Base-by-base conservation (phyloP, 2,329 filamentous ascomycete genomes). In the Monosporascus cannonballus region DNA sequence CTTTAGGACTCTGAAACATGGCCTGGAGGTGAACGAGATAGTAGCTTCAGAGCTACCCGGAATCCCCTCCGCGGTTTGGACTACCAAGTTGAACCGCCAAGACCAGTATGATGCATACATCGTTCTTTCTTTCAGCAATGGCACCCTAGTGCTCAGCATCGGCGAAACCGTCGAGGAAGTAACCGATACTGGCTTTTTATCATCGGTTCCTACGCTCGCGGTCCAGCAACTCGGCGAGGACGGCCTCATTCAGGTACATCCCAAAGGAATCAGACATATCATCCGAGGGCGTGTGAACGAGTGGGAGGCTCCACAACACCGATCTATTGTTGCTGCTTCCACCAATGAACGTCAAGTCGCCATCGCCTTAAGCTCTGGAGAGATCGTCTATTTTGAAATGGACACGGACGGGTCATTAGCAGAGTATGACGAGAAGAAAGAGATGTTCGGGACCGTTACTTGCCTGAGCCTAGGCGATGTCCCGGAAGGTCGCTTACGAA, bases 351-450 rank as follows among this genome's bases (percentile, higher is more conserved):
- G 89, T 42, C 94, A 99, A 71, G 90, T 99, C 25, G 91, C 91
- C 3, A 86, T 97, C 48, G 94, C 94, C 1, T 77, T 99, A 25
- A 97, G 92, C 67, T 96, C 92, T 8, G 93, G 93, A 38, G 94
- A 99, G 69, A 93, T 99, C 57, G 89, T 96, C 42, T 99, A 97
- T 67, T 99, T 99, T 61, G 95, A 99, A 68, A 93, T 96, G 84
- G 94, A 96, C 64, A 81, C 84, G 0, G 93, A 97, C 69, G 92
- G 92, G 30, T 89, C 89, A 3, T 77, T 97, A 34, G 90, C 90
- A 36, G 93, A 97, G 72, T 96, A 96, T 60, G 89, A 97, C 59
- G 92, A 97, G 65, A 91, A 93, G 69, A 90, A 91, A 63, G 88
- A 95, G 64, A 94, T 99, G 88, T 91, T 89, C 50, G 93, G 91